Percentiles rank a stretch among this genome's conserved stretches.
These are phyloP conservation scores for Rhodotorula sp. DNA, from an alignment of 1,284 basidiomycete genomes.

Conservation along the genomic window DNA sequence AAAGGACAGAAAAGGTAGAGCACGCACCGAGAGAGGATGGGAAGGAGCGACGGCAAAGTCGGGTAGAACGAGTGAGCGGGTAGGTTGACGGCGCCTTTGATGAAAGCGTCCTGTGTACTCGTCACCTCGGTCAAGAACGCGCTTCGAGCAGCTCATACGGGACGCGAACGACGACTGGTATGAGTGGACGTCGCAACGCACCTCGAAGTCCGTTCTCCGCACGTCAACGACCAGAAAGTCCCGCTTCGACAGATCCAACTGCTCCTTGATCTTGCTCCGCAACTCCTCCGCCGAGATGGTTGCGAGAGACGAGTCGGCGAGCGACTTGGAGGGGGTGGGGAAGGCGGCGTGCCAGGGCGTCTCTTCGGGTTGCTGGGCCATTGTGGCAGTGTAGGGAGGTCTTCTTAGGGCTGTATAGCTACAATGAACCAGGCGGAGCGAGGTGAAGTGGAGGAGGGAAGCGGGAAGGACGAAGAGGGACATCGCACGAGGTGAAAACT, in stretches of 20 bases:
- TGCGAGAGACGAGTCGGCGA: slow-evolving; percentile 1
- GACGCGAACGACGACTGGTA: neutral
- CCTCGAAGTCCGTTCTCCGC: slow-evolving; percentile 24
- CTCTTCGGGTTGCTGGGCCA: neutral
- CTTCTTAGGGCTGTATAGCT: too few species aligned
- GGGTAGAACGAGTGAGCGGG: slow-evolving; percentile 49
- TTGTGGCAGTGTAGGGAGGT: too few species aligned
- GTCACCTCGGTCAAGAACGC: too few species aligned
- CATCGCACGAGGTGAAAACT: too few species aligned
- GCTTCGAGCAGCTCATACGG: too few species aligned
- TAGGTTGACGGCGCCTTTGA: slow-evolving; percentile 48
- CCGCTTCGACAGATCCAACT: neutral
- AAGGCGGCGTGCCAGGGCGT: slow-evolving; percentile 21
- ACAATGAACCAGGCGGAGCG: too few species aligned
- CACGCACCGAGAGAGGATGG: slow-evolving; percentile 41
- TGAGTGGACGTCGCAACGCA: neutral
- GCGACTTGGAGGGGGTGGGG: neutral
- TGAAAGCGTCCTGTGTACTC: slow-evolving; percentile 35
- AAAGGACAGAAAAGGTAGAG: neutral
- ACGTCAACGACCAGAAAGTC: slow-evolving; percentile 19
- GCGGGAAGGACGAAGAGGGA: too few species aligned
- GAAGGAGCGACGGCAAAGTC: slow-evolving; percentile 43
- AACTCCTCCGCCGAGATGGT: slow-evolving; percentile 3
- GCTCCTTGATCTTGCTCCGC: neutral
- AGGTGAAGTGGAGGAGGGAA: too few species aligned